A percentile compares a stretch with the other conserved stretches of the same genome.
These are phyloP conservation scores for Purshia tridentata DNA, from an alignment of 306 rosid genomes.

Conservation along the genomic window DNA sequence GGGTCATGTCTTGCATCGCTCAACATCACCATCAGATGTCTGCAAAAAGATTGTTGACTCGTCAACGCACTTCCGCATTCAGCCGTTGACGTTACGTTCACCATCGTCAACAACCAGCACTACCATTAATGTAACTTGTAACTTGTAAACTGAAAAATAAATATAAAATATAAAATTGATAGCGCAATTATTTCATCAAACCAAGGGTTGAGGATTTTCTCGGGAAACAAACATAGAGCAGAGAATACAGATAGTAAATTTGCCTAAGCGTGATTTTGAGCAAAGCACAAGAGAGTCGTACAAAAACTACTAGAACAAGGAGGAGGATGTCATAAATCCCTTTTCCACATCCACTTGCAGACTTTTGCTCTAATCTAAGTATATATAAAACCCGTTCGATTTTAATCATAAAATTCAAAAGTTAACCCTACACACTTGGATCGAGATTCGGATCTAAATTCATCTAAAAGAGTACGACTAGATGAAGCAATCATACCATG, in stretches of 20 bases:
- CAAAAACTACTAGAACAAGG: background rate
- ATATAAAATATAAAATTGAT: background rate
- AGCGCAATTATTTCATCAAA: background rate
- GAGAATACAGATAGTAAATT: background rate
- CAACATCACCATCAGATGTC: background rate
- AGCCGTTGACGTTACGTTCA: background rate
- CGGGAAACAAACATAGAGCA: background rate
- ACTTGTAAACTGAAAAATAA: background rate
- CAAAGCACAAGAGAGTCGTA: background rate
- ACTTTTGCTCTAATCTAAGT: background rate
- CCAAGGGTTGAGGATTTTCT: background rate
- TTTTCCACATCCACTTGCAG: background rate
- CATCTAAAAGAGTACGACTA: background rate
- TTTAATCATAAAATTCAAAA: background rate
- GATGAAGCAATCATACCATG: too few relatives aligned
- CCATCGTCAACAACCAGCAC: background rate
- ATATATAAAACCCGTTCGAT: background rate
- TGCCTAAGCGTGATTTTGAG: background rate
- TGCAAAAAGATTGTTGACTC: background rate
- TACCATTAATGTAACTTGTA: background rate
- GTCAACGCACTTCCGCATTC: background rate
- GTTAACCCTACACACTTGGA: background rate
- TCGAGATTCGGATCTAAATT: conserved; percentile 7
- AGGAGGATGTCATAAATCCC: background rate
- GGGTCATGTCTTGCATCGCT: background rate